phyloP scores from a whole-genome alignment of 331 rosid genomes.

The Cydonia oblonga region DNA sequence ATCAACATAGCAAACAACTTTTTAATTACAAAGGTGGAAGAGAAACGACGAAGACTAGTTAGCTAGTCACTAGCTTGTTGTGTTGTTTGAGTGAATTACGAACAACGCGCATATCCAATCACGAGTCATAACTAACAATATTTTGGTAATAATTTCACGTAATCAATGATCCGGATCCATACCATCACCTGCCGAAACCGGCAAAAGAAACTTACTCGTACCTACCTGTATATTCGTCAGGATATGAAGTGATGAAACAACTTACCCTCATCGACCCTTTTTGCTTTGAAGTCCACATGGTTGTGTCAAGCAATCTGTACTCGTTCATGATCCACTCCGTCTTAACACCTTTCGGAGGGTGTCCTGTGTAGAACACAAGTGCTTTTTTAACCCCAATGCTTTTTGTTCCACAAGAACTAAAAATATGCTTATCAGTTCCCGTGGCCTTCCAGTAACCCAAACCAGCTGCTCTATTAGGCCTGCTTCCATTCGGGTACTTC shows the following conservation, averaged over 20 bases:
- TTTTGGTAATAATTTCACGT: neutral
- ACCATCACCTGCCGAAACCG: neutral
- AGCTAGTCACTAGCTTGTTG: neutral
- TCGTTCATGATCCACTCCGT: conserved; percentile 76
- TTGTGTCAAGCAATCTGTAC: conserved; percentile 49
- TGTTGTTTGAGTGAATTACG: neutral
- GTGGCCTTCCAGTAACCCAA: conserved; percentile 77
- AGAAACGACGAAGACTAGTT: too few species aligned
- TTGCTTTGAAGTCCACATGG: conserved; percentile 26
- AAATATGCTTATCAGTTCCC: conserved; percentile 59
- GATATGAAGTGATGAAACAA: neutral
- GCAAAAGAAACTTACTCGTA: neutral
- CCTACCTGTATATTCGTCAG: neutral
- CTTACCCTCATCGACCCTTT: conserved; percentile 61
- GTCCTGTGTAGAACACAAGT: conserved; percentile 57
- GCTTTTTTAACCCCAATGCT: conserved; percentile 67
- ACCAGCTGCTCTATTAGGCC: conserved; percentile 73
- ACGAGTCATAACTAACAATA: too few species aligned
- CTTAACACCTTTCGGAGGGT: conserved; percentile 59
- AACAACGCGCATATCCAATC: too few species aligned
- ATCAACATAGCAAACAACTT: neutral
- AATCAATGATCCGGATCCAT: neutral
- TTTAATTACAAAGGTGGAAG: too few species aligned
- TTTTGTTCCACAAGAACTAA: conserved; percentile 47
- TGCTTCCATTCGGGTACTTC: conserved; percentile 67